Base-by-base conservation (phyloP, 148 eudicot genomes). In the Heliosperma pusillum region DNA sequence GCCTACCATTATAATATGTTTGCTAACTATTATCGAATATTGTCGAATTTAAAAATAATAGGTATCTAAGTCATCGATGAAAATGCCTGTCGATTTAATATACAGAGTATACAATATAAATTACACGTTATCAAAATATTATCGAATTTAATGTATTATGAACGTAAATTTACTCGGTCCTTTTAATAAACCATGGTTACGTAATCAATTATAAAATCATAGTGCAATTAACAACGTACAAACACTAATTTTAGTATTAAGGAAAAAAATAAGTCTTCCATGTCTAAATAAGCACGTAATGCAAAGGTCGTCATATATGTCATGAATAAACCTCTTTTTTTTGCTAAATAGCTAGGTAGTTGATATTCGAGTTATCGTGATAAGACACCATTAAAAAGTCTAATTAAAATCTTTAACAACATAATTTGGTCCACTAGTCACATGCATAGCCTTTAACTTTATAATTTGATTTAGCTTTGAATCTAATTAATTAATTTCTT, bases 271-370 rank as follows among this genome's bases (percentile, higher is more conserved):
- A 58, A 68, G 33, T 66, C 74, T 79, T 74, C 69, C 27, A 79
- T 66, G 77, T 79, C 77, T 74, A 74, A n/a, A n/a, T n/a, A n/a
- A 74, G 74, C 82, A 79, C 73, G 52, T 69, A 66, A 64, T 56
- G 27, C 16, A 64, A 26, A 78, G 16, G 27, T 40, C 72, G 22
- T 33, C 5, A 33, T 52, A 33, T 52, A 24, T 36, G 50, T 52
- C 58, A 57, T 24, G 29, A 60, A 57, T 56, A 21, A 40, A 33
- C 5, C 36, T 59, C 29, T 22, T 60, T 4, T 26, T 27, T 25
- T 36, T 36, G 42, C 4, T 36, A n/a, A n/a, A n/a, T n/a, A 36
- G 42, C 42, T 4, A 36, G 42, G 42, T 53, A 64, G 55, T 53
- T 60, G 27, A 50, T 36, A 33, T 61, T 61, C 27, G 21, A n/a